Evolutionary conservation across 2,329 filamentous ascomycete genomes (phyloP), one percentile per base, ranked within the genome.

Genomic region (Colletotrichum sp.): DNA sequence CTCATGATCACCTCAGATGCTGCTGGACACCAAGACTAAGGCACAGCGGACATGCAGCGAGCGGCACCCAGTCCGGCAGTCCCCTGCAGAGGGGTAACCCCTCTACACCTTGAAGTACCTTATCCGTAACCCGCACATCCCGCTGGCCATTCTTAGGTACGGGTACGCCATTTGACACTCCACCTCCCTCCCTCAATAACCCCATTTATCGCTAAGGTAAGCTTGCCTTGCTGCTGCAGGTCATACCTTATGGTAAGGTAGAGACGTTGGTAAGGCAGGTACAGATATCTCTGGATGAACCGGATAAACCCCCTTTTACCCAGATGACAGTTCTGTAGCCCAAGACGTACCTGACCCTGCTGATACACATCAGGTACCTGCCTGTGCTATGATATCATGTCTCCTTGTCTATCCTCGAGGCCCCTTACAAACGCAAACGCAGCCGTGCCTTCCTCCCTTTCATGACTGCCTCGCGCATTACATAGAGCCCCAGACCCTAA

Each of bases 11-110:
- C 18, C 16, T 21, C 21, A 55, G 61, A n/a, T 21, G 24, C 61
- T 36, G 28, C 30, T 26, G 61, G 30, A 30, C 32, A 36, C 28
- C 15, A 34, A 8, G 18, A 26, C 28, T 15, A 60, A 60, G 34
- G 60, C 43, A 66, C 43, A 61, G 57, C 65, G 71, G 71, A 16
- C 68, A 48, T 48, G 52, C 52, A 55, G 34, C 67, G 26, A 30
- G 24, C 61, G 61, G 48, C 32, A 58, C 52, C 21, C 43, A 32
- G 48, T 26, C 72, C 60, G 48, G 67, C 60, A 74, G 67, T 67
- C 72, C 72, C 67, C 67, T 71, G 72, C 72, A 48, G 48, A 71
- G 67, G 71, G 72, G 72, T 36, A 48, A 30, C 67, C 67, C 72
- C 72, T 71, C 72, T 67, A 38, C 68, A 75, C 72, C 72, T 48